Base-by-base conservation (phyloP, 1,284 basidiomycete species). In the Malassezia slooffiae region DNA sequence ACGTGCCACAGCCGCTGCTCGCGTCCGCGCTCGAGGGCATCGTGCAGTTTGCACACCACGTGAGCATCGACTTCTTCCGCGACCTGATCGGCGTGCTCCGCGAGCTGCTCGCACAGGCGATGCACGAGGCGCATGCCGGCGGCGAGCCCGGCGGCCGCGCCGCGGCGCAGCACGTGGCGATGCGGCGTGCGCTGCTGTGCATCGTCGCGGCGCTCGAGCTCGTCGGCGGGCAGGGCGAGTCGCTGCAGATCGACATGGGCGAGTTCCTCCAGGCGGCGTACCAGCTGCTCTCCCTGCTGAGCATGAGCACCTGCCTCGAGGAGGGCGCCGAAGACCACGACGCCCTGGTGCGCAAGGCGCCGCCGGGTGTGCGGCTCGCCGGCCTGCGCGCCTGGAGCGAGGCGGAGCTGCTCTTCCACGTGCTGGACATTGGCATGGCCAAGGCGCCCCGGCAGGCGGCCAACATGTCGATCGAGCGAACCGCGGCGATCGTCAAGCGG, bases 11-110 rank as follows among this genome's bases (percentile, higher is more conserved):
- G 3, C 80, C 83, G 5, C 76, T 97, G 8, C 76, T 97, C 16
- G 82, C 88, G 10, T 80, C 85, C 20, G 89, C 89, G 21, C 74
- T 99, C 54, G 82, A 84, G 62, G 93, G 93, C 50, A 83, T 99
- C 59, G 81, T 88, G 5, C 81, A 81, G 71, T 97, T 86, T 64
- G 83, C 91, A 0, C 93, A 97, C 70, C 78, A 95, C 44, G 88
- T 99, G 71, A 99, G 95, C 72, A 79, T 97, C 59, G 93, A 99
- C 70, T 99, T 99, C 73, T 99, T 99, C 79, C 82, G 83, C 56
- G 93, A 97, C 72, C 74, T 99, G 34, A 77, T 97, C 71, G 76
- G 79, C 40, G 88, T 93, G 1, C 75, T 99, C 24, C 85, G 85
- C 68, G 76, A 76, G 46, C 79, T 88, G 43, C 80, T 93, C 55